Conservation (phyloP, 495 filamentous ascomycete species). For the Daldinia vernicosa region DNA sequence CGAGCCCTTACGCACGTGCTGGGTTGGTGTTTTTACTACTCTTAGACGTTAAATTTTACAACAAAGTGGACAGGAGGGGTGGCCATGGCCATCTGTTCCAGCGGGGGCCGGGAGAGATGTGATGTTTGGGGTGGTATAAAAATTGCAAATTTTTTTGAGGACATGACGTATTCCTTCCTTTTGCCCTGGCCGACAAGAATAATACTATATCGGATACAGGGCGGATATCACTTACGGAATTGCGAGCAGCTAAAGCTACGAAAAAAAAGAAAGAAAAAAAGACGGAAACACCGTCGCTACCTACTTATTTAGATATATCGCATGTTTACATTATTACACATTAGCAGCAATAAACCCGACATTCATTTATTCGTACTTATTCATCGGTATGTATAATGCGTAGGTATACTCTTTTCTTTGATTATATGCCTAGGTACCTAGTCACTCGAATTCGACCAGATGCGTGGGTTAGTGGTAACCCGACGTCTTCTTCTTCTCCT, state of each 20-base stretch:
- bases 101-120: not conserved
- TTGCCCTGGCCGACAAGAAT: not conserved
- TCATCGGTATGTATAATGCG: not conserved
- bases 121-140: not conserved
- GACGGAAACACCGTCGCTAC: not conserved
- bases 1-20: constrained; percentile 16
- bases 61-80: constrained; percentile 7
- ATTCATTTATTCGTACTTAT: not conserved
- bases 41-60: constrained; percentile 27
- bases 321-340: not conserved
- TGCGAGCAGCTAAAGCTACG: not conserved
- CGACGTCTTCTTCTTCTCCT: not conserved
- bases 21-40: constrained; percentile 10
- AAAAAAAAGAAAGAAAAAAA: no score
- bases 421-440: no score
- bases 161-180: constrained; percentile 1
- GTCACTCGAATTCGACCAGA: no score
- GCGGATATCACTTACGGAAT: not conserved
- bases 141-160: not conserved
- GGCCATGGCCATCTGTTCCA: constrained; percentile 13
- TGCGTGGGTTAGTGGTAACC: constrained; percentile 2
- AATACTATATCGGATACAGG: not conserved
- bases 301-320: not conserved
- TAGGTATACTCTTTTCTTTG: not conserved
- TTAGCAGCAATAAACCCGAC: not conserved